Percentiles rank a stretch among this genome's conserved stretches.
phyloP scores from a whole-genome alignment of 331 rosid species.

The Pyrus hybrid region DNA sequence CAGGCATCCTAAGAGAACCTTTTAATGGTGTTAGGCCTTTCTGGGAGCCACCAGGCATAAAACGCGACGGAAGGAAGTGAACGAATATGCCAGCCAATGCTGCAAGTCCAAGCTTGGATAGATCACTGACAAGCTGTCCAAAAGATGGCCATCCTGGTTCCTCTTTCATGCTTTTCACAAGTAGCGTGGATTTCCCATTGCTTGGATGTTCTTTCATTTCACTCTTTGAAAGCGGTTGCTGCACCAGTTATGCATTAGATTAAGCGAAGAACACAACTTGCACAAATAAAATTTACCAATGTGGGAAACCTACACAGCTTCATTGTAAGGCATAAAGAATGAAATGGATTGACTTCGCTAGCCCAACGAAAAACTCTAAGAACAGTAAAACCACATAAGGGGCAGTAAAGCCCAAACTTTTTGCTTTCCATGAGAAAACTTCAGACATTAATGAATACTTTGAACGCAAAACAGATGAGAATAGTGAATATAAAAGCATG shows the following conservation, averaged over 20 bases:
- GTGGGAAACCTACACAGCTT: not conserved
- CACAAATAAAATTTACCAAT: not conserved
- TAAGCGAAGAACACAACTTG: constrained; percentile 6
- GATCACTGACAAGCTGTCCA: constrained; percentile 63
- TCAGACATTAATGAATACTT: not conserved
- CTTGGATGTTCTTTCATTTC: constrained; percentile 42
- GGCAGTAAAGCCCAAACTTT: not conserved
- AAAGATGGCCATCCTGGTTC: constrained; percentile 96
- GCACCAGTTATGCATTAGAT: constrained; percentile 14
- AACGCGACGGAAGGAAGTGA: constrained; percentile 49
- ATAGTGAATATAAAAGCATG: not conserved
- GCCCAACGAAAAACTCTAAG: not conserved
- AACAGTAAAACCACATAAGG: not conserved
- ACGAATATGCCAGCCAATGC: constrained; percentile 32
- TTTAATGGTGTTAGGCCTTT: constrained; percentile 65
- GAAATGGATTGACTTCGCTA: not conserved
- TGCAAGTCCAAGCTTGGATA: constrained; percentile 62
- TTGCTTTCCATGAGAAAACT: not conserved
- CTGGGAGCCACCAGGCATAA: constrained; percentile 27
- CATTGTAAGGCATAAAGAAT: not conserved
- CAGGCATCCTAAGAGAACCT: constrained; percentile 75
- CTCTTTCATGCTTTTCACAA: constrained; percentile 49
- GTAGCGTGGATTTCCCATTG: constrained; percentile 31
- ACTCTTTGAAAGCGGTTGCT: constrained; percentile 27
- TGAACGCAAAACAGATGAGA: not conserved